Base-by-base conservation (phyloP, 2,329 filamentous ascomycete genomes). In the Hymenoscyphus infarciens region DNA sequence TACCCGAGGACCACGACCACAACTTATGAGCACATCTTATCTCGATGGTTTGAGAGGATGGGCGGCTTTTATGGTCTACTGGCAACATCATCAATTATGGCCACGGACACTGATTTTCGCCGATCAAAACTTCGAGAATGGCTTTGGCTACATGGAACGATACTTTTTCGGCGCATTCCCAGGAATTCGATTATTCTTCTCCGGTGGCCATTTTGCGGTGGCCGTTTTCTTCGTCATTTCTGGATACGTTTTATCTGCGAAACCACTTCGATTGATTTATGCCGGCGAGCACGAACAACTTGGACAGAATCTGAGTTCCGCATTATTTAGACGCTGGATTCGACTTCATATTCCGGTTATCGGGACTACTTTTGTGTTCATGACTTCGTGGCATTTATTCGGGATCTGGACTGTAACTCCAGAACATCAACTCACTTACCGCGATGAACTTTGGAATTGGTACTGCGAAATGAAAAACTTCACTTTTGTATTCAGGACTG, bases 401-500 rank as follows among this genome's bases (percentile, higher is more conserved):
- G 55, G 55, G 16, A 61, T 61, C n/a, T 61, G 35, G 59, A n/a
- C 73, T 68, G 56, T 64, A 72, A 60, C 16, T 68, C 70, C 19
- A 59, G 64, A 15, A 69, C 67, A 64, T 69, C 72, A 10, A 70
- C 67, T 67, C 66, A 74, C 54, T 39, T 66, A 15, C 72, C 73
- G 59, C 67, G 67, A 35, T 58, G 73, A 80, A 22, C 80, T 82
- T 15, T 86, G 83, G 77, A 78, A 68, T 15, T 74, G 71, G 70
- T 74, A 74, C 54, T 29, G 49, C 64, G 83, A 88, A 71, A 78
- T 84, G 71, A 89, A 89, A 72, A 88, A 88, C 72, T 89, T 87
- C 75, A 89, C 81, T 73, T 89, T 87, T 71, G 72, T 88, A 52
- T 89, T 84, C 75, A 81, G 83, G 55, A 78, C 79, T 13, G 83